Base-by-base conservation (phyloP, 2,329 filamentous ascomycete genomes). In the Fusarium sp. region DNA sequence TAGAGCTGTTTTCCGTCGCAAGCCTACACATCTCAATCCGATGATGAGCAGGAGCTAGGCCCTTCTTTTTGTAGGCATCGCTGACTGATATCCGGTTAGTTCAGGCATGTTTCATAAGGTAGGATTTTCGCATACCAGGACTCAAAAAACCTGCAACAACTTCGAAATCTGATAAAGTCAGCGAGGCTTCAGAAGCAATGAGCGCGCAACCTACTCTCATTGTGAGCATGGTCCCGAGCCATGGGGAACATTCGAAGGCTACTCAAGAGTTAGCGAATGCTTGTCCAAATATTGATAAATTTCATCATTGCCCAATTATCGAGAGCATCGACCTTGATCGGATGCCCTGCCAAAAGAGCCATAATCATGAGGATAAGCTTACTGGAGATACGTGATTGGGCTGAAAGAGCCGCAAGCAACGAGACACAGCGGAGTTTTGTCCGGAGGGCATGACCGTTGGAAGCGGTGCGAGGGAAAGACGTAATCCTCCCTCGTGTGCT, bases 21-120 rank as follows among this genome's bases (percentile, higher is more conserved):
- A 97, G 86, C 77, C 93, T 89, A 82, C 94, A 97, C 95, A 98
- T 98, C 72, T 92, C 80, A 44, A 83, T 77, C n/a, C 83, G 81
- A 64, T 84, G 81, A 47, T 78, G 67, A 28, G 82, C 81, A 12
- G 81, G 82, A 17, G 82, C 83, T 18, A 84, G 79, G 24, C 81
- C 81, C 54, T 81, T 81, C 65, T 84, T 84, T 58, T 80, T 80
- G 74, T 84, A 84, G 15, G 76, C 79, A 62, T 82, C 81, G 28
- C 78, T 81, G 39, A 82, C 81, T 60, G 35, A n/a, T 24, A 32
- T 10, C 28, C n/a, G 11, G 35, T 73, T 55, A 71, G 66, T 45
- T 47, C 26, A 22, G 13, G n/a, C 9, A 41, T n/a, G 15, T 39
- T 41, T 50, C 20, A 24, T 41, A n/a, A 32, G 15, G 11, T 35